Evolutionary conservation across 768 basidiomycete genomes (phyloP).

Genomic region (Stropharia rugosoannulata): DNA sequence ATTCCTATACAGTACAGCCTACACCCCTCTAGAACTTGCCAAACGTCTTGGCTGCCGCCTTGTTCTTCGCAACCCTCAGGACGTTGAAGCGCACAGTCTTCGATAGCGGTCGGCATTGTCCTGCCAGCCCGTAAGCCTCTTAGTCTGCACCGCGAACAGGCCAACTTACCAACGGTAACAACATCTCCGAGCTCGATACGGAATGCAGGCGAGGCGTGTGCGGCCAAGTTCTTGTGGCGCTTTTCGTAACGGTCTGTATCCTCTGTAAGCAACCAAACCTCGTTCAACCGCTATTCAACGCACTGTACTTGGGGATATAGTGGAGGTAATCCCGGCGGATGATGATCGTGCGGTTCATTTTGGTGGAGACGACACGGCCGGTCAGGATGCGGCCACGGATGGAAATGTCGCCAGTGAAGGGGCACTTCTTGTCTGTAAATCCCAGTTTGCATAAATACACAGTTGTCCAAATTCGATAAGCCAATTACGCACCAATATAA

Average conservation of each 20-base stretch:
- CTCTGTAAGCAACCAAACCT: conserved; percentile 7
- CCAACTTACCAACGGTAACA: conserved; percentile 87
- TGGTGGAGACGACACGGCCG: conserved; percentile 96
- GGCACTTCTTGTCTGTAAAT: conserved; percentile 94
- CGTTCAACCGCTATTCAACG: conserved; percentile 27
- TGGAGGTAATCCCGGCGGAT: conserved; percentile 94
- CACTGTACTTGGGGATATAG: conserved; percentile 98
- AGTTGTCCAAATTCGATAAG: not conserved
- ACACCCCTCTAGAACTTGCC: conserved; percentile 73
- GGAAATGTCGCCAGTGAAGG: conserved; percentile 94
- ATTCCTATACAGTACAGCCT: conserved; percentile 26
- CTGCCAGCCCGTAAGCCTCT: conserved; percentile 35
- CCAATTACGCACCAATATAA: conserved; percentile 78
- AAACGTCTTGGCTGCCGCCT: conserved; percentile 89
- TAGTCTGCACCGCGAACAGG: not conserved
- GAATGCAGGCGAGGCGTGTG: conserved; percentile 97
- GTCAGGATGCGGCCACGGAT: conserved; percentile 99
- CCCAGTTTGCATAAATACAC: not conserved
- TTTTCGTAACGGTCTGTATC: conserved; percentile 92
- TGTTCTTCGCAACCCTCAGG: conserved; percentile 90
- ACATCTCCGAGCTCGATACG: conserved; percentile 93
- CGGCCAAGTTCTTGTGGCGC: conserved; percentile 98
- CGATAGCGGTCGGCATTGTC: conserved; percentile 98
- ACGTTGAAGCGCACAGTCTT: conserved; percentile 99
- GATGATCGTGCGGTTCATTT: conserved; percentile 99